Evolutionary conservation across 371 early-diverging fungal genomes (phyloP).

Genomic region (Mucor velutinosus): DNA sequence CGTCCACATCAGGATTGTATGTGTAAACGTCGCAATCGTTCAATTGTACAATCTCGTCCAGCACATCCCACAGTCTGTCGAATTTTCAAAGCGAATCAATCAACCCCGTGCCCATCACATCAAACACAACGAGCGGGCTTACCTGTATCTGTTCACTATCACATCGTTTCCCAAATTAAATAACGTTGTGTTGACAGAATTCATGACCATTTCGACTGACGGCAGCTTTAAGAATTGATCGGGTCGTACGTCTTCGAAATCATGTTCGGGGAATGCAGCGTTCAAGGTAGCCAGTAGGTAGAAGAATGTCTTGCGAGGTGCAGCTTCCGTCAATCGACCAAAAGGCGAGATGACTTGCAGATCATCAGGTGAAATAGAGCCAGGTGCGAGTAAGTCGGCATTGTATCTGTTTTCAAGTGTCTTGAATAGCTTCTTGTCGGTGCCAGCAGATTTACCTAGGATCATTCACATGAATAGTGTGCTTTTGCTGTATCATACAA

Average conservation of each 20-base stretch:
- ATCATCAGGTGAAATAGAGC: conserved; percentile 61
- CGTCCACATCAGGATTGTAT: conserved; percentile 83
- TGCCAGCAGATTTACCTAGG: conserved; percentile 85
- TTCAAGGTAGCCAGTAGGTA: conserved; percentile 92
- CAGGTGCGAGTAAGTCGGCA: conserved; percentile 49
- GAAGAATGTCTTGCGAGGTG: conserved; percentile 84
- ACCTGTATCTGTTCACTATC: conserved; percentile 50
- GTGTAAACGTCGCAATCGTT: conserved; percentile 87
- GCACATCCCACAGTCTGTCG: conserved; percentile 73
- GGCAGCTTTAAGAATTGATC: conserved; percentile 85
- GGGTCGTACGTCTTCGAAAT: conserved; percentile 89
- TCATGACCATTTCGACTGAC: conserved; percentile 67
- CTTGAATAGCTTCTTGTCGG: conserved; percentile 87
- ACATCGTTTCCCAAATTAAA: conserved; percentile 80
- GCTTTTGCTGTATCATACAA: background rate
- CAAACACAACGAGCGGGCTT: background rate
- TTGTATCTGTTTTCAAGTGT: conserved; percentile 80
- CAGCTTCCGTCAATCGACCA: conserved; percentile 79
- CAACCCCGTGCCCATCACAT: background rate
- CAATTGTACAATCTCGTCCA: conserved; percentile 81
- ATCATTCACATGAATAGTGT: background rate
- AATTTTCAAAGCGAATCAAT: background rate
- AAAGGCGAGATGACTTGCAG: conserved; percentile 72
- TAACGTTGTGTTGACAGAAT: conserved; percentile 84
- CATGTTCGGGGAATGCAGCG: conserved; percentile 93